These are phyloP conservation scores for Capronia coronata DNA, from an alignment of 2,329 filamentous ascomycete species.

Conservation along the genomic window DNA sequence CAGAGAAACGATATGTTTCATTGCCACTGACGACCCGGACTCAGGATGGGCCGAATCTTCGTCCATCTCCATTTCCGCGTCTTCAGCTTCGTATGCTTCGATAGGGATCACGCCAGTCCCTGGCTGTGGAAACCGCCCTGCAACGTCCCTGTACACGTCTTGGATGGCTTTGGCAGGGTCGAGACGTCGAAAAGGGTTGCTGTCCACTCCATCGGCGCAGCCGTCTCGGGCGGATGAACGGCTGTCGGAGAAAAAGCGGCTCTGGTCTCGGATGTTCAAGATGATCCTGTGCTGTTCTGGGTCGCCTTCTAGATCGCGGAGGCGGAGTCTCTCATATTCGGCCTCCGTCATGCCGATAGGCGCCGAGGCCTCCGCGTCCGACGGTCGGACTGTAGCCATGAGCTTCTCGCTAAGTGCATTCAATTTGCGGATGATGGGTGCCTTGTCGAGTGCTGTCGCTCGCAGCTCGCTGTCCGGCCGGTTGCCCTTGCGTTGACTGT, in stretches of 20 bases:
- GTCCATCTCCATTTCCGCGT: constrained; percentile 44
- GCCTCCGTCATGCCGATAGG: constrained; percentile 64
- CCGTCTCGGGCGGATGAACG: constrained; percentile 34
- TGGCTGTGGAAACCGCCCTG: constrained; percentile 20
- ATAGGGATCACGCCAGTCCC: constrained; percentile 24
- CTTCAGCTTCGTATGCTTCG: constrained; percentile 20
- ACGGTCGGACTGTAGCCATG: constrained; percentile 76
- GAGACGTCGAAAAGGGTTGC: constrained; percentile 21
- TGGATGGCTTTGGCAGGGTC: constrained; percentile 25
- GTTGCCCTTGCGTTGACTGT: constrained; percentile 81
- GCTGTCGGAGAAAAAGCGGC: constrained; percentile 63
- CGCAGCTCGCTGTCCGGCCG: constrained; percentile 85
- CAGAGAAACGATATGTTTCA: constrained; percentile 53
- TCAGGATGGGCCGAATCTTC: constrained; percentile 33
- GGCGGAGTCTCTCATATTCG: constrained; percentile 65
- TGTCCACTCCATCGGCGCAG: constrained; percentile 37
- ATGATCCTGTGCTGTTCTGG: constrained; percentile 69
- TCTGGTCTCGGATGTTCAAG: constrained; percentile 83
- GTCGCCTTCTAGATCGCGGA: constrained; percentile 73
- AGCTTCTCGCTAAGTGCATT: constrained; percentile 92
- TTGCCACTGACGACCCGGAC: constrained; percentile 59
- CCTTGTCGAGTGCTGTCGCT: constrained; percentile 64
- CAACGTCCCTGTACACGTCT: constrained; percentile 19
- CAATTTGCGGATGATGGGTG: constrained; percentile 80
- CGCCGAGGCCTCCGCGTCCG: constrained; percentile 61